Conservation (phyloP, 2,329 filamentous ascomycete genomes). For the Rugonectria rugulosa region DNA sequence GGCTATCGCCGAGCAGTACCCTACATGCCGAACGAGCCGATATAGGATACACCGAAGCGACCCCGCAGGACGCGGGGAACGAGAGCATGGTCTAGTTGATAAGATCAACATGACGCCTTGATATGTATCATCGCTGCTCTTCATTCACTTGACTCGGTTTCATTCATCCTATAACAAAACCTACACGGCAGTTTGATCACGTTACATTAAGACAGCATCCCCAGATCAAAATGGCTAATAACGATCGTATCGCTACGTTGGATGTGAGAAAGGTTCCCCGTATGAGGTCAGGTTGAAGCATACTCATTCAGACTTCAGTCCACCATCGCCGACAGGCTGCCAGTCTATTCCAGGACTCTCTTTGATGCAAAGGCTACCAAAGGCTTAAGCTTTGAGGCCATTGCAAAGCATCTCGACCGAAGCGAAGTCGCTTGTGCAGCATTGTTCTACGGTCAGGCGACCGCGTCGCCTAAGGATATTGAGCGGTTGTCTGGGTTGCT, state of each 20-base stretch:
- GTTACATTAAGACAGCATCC: neutral
- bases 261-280: slow-evolving; percentile 43
- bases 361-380: slow-evolving; percentile 76
- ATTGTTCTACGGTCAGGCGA: slow-evolving; percentile 88
- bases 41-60: slow-evolving; percentile 12
- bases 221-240: slow-evolving; percentile 31
- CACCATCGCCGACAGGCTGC: slow-evolving; percentile 73
- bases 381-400: slow-evolving; percentile 79
- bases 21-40: slow-evolving; percentile 13
- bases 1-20: slow-evolving; percentile 37
- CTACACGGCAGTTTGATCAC: neutral
- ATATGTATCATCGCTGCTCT: neutral
- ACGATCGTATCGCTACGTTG: slow-evolving; percentile 42
- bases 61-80: slow-evolving; percentile 33
- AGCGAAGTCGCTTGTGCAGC: slow-evolving; percentile 87
- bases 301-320: slow-evolving; percentile 54
- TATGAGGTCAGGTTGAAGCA: neutral
- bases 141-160: neutral
- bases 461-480: slow-evolving; percentile 73
- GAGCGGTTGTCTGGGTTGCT: slow-evolving; percentile 72
- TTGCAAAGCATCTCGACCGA: slow-evolving; percentile 76
- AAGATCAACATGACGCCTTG: neutral
- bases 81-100: neutral
- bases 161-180: slow-evolving; percentile 11
- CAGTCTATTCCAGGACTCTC: slow-evolving; percentile 73